Evolutionary conservation across 2,329 filamentous ascomycete species (phyloP), one percentile per base, ranked within the genome.

Genomic region (Zymoseptoria passerinii): DNA sequence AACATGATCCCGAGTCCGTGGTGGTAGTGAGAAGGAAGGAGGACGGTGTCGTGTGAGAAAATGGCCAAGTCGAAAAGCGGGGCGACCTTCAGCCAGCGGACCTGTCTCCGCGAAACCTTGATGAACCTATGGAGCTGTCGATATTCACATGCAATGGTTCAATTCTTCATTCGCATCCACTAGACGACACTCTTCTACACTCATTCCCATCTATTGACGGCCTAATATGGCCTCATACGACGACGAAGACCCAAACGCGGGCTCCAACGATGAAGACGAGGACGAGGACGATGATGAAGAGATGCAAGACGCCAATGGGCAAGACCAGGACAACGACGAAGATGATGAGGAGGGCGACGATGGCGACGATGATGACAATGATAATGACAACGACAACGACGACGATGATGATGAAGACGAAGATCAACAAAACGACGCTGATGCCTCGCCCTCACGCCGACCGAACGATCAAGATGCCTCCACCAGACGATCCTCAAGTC

Each of bases 231-330:
- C 70, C 20, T 74, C 76, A 60, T 78, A 78, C 63, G 77, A 79
- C 60, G 77, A 79, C 59, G 76, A 64, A 23, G 72, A 72, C 50
- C 66, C 61, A 2, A 67, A 67, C 19, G 61, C 57, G 65, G 72
- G 66, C 50, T 74, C 72, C 19, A 68, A 72, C 56, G 74, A 76
- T 51, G 73, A 79, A 55, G 72, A 72, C 50, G 77, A 78, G 68
- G 75, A 76, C 54, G 73, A 79, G 56, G 72, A 72, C 48, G 77
- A 77, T 65, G 72, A 72, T 40, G 75, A 76, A 44, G 76, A 78
- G 56, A 75, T 75, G 58, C 75, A 76, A 50, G 73, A 70, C 35
- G 75, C 75, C 27, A 74, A 71, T 29, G 74, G 74, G 18, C 68
- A 65, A 2, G 73, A 72, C 44, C 69, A 67, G 28, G 73, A 73